These are phyloP conservation scores for Tillandsia fasciculata DNA, from an alignment of 176 grass and related monocot species.

Conservation along the genomic window DNA sequence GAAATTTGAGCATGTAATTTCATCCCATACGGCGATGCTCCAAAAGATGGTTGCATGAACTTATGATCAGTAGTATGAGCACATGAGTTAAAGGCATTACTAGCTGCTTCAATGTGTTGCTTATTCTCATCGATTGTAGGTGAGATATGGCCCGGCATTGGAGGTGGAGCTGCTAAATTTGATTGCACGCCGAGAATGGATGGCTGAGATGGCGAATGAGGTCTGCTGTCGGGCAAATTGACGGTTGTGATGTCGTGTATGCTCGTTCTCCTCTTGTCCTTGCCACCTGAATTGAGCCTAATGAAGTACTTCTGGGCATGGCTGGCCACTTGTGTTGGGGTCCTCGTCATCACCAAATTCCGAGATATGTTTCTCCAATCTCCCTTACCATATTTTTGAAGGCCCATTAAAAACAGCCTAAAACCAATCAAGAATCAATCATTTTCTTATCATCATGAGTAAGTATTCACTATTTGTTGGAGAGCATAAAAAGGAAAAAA, in stretches of 20 bases:
- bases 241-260: conserved; percentile 88
- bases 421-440: conserved; percentile 12
- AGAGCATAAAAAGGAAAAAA: not conserved
- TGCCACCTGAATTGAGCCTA: conserved; percentile 69
- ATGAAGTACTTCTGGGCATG: conserved; percentile 95
- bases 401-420: conserved; percentile 73
- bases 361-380: conserved; percentile 93
- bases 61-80: not conserved
- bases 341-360: conserved; percentile 63
- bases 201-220: conserved; percentile 42
- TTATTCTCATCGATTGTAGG: conserved; percentile 9
- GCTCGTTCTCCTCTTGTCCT: conserved; percentile 89
- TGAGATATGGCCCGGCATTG: conserved; percentile 13
- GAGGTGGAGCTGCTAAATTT: conserved; percentile 10
- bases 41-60: conserved; percentile 4
- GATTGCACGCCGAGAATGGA: conserved; percentile 37
- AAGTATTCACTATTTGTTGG: conserved; percentile 2
- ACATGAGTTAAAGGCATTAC: conserved; percentile 33
- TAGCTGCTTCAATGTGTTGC: not conserved
- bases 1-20: conserved; percentile 39
- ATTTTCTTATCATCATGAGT: conserved; percentile 17
- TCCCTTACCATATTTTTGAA: conserved; percentile 75
- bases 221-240: conserved; percentile 42
- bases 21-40: conserved; percentile 23
- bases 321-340: conserved; percentile 88